Base-by-base conservation (phyloP, 2,329 filamentous ascomycete genomes). In the Scytalidium sp. region DNA sequence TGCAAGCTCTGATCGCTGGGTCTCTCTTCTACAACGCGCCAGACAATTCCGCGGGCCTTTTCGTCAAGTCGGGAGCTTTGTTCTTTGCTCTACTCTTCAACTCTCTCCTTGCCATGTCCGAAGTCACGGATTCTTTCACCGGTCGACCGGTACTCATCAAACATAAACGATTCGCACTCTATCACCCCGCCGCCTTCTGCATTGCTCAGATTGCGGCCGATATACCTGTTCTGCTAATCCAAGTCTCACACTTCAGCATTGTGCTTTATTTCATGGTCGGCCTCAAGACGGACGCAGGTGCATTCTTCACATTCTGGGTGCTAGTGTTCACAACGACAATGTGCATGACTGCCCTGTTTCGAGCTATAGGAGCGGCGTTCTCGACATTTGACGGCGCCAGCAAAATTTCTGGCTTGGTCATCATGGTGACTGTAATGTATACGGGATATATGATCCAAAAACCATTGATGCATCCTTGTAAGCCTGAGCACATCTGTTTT, bases 11-110 rank as follows among this genome's bases (percentile, higher is more conserved):
- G 4, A 79, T 88, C 50, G 73, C 77, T 2, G 84, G 84, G 6
- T 87, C 83, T 0, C 72, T 88, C 3, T 88, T 88, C 66, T 88
- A 87, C 66, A 75, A 83, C 49, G 79, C 83, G 0, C 76, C 83
- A 0, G 51, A 68, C 20, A 80, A 76, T 45, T 80, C 81, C 0
- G 72, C 67, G 1, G 85, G 84, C 8, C 66, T 88, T 0, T 88
- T 88, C 62, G 61, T 79, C 57, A 86, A 86, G 57, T 75, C 76
- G 0, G 85, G 84, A 46, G 76, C 83, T 0, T 67, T 85, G 3
- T 88, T 88, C 71, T 78, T 87, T 45, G 71, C 83, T 1, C 69
- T 87, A 0, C 69, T 88, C 0, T 84, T 79, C 64, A 83, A 86
- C 60, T 72, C 76, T 49, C 66, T 88, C 7, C 61, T 87, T 1